Evolutionary conservation across 1,284 basidiomycete species (phyloP), one percentile per base, ranked within the genome.

Genomic region (Trichosporon ovoides): DNA sequence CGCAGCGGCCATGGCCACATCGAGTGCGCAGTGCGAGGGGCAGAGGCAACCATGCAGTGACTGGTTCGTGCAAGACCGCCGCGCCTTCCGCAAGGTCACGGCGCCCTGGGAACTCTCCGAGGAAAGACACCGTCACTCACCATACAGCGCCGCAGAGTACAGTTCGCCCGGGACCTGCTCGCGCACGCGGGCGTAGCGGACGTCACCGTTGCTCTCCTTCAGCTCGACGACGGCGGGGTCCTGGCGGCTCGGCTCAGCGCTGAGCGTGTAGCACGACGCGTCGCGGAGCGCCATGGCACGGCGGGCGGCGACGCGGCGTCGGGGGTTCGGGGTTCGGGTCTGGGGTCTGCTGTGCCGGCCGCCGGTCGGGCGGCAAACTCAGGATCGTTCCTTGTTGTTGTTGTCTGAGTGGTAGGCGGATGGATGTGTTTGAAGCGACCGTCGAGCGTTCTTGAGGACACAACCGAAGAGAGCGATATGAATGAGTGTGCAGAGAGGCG

Each of bases 231-330:
- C 53, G 10, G 37, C 35, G 0, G 67, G 64, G 50, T 71, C 63
- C 14, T 50, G 4, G 3, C 43, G 28, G 3, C 61, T 60, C 7
- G 67, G 68, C 6, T 50, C 38, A 38, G 73, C 52, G 7, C 61
- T 59, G 55, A 75, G 66, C 11, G 69, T 69, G 52, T 73, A 73
- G 58, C 69, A 71, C 22, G 67, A 60, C 53, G 60, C 55, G 56
- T 75, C 73, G 57, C 73, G 61, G 35, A 75, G 64, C 16, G 73
- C 58, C 73, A 73, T 75, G n/a, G 55, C 34, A 43, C 10, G 40
- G 43, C 6, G 24, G 14, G 51, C 22, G 51, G 16, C 14, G 35
- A 16, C 35, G 33, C 16, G 2, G 38, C 37, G 28, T 31, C 28
- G 35, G 22, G 2, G 2, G 9, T 18, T 14, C 14, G 16, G 10